These are phyloP conservation scores for Ceratobasidium sp. DNA, from an alignment of 1,284 basidiomycete genomes.

Conservation along the genomic window DNA sequence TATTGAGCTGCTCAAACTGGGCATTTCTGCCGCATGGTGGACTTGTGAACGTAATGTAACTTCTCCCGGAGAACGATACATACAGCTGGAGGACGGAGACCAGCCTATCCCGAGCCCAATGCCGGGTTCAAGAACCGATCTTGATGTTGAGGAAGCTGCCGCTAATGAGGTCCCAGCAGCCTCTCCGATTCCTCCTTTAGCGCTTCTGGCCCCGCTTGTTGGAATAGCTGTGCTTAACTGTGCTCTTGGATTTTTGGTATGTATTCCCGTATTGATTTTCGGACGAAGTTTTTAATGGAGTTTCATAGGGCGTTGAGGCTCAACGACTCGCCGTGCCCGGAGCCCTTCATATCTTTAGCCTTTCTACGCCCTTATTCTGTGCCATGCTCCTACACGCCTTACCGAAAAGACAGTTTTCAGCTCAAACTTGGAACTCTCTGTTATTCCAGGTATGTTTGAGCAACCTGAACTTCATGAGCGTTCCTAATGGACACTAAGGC, in stretches of 20 bases:
- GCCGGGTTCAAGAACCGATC: neutral
- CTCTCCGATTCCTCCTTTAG: neutral
- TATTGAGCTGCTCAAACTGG: constrained; percentile 22
- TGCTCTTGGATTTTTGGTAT: constrained; percentile 19
- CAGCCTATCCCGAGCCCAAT: neutral
- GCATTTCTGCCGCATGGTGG: constrained; percentile 26
- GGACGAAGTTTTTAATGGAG: too few relatives aligned
- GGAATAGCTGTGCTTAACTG: constrained; percentile 22
- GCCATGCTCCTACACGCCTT: constrained; percentile 16
- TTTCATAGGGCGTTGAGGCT: constrained; percentile 26
- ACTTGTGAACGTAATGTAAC: neutral
- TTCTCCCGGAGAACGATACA: constrained; percentile 21
- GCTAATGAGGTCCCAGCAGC: neutral
- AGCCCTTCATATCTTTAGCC: constrained; percentile 29
- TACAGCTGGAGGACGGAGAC: constrained; percentile 32
- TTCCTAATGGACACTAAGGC: neutral
- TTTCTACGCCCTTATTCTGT: constrained; percentile 26
- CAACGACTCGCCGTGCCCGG: constrained; percentile 27
- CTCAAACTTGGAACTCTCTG: constrained; percentile 11
- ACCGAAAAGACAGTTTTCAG: constrained; percentile 10
- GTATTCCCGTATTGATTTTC: neutral
- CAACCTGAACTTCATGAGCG: neutral
- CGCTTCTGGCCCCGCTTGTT: neutral
- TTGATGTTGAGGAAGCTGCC: neutral
- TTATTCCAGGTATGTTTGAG: constrained; percentile 14